phyloP scores from a whole-genome alignment of 2,329 filamentous ascomycete species.

The Phaeosphaeria sp. region DNA sequence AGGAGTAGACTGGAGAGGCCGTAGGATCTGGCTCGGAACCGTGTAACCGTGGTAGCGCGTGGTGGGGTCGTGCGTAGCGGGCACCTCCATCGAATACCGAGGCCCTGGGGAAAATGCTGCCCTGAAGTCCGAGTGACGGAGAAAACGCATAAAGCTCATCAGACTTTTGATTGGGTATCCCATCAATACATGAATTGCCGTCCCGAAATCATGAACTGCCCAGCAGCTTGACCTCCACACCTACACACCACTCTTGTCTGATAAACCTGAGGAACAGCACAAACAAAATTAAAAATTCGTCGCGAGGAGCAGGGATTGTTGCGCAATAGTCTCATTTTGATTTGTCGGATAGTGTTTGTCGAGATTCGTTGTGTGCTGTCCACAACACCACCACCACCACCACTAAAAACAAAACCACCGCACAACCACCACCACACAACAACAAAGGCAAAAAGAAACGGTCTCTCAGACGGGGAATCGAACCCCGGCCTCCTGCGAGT shows the following conservation, averaged over 20 bases:
- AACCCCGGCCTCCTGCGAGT: conserved; percentile 11
- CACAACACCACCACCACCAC: not conserved
- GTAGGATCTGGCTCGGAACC: not conserved
- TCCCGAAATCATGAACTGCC: not conserved
- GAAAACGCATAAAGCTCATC: not conserved
- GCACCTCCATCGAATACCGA: not conserved
- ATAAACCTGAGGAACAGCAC: not conserved
- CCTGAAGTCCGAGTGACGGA: not conserved
- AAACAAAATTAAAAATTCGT: not conserved
- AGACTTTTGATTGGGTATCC: not conserved
- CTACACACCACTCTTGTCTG: not conserved
- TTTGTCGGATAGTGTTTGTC: not conserved
- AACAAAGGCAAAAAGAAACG: not conserved
- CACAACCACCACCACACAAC: not conserved
- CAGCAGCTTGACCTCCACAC: not conserved
- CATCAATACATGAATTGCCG: not conserved
- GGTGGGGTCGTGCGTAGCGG: not conserved
- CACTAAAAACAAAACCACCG: not conserved
- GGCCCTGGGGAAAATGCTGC: not conserved
- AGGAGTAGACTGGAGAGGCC: not conserved
- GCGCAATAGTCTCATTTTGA: not conserved
- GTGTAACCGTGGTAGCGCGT: not conserved
- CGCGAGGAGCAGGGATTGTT: not conserved
- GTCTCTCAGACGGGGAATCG: conserved; percentile 9
- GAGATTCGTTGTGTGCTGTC: not conserved